Percentiles rank a stretch among this genome's conserved stretches.
Evolutionary conservation across 129 eudicot species (phyloP).

Genomic region (Saposhnikovia divaricata): DNA sequence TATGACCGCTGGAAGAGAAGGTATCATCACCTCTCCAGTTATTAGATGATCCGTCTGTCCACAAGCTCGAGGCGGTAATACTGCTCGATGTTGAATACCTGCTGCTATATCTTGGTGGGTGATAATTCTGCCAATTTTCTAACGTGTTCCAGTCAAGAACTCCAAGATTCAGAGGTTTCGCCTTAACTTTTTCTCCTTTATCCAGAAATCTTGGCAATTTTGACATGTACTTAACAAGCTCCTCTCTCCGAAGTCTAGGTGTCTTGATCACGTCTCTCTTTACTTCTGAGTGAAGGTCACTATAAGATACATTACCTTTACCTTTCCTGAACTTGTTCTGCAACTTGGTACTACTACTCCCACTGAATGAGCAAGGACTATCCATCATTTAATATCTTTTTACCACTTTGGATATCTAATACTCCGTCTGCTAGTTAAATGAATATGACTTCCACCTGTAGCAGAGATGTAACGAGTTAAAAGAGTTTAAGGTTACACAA

Average conservation of each 20-base stretch:
- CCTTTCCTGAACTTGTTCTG: constrained; percentile 35
- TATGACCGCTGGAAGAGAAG: constrained; percentile 42
- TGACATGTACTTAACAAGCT: constrained; percentile 71
- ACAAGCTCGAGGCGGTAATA: constrained; percentile 40
- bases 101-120: constrained; percentile 18
- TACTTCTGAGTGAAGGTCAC: constrained; percentile 40
- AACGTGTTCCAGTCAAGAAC: constrained; percentile 74
- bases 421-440: not conserved
- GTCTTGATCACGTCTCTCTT: constrained; percentile 25
- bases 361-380: constrained; percentile 17
- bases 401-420: not conserved
- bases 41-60: constrained; percentile 45
- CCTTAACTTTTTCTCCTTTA: constrained; percentile 43
- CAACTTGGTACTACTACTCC: constrained; percentile 27
- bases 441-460: not conserved
- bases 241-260: constrained; percentile 32
- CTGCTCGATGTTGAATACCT: constrained; percentile 47
- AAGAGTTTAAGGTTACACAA: not conserved
- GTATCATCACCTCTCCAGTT: constrained; percentile 39
- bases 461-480: not conserved
- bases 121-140: constrained; percentile 60
- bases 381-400: constrained; percentile 18
- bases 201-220: constrained; percentile 69
- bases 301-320: constrained; percentile 27
- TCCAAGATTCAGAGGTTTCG: constrained; percentile 58